Conservation (phyloP, 805 yeast genomes). For the Wickerhamiella hasegawae region DNA sequence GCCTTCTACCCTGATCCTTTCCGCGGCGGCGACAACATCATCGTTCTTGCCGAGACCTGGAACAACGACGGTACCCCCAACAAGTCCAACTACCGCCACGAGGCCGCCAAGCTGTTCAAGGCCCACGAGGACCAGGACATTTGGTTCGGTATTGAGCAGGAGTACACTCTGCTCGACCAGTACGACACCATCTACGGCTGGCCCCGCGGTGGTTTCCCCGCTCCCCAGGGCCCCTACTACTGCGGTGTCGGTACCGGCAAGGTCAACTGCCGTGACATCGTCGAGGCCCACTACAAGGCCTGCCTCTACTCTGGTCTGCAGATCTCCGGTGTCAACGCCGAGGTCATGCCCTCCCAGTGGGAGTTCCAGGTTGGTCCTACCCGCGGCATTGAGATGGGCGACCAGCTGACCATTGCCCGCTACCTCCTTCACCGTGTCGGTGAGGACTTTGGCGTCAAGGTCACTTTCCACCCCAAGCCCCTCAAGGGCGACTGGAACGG, state of each 20-base stretch:
- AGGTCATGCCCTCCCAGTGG: conserved; percentile 99
- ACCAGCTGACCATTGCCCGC: conserved; percentile 91
- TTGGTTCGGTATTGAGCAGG: conserved; percentile 99
- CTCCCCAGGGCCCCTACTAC: conserved; percentile 99
- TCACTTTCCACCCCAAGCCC: conserved; percentile 98
- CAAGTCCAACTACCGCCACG: conserved; percentile 96
- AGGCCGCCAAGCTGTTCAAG: conserved; percentile 84
- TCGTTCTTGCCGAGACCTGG: conserved; percentile 93
- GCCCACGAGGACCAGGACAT: conserved; percentile 73
- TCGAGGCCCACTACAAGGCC: conserved; percentile 98
- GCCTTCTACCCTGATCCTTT: conserved; percentile 93
- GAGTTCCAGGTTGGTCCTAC: conserved; percentile 99
- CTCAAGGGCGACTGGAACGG: conserved; percentile 99
- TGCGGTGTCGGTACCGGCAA: conserved; percentile 99
- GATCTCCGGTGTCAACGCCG: conserved; percentile 96
- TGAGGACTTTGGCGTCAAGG: conserved; percentile 97
- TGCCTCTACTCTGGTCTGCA: conserved; percentile 83
- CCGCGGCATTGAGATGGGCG: conserved; percentile 92
- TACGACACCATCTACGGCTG: conserved; percentile 86
- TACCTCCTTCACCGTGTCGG: conserved; percentile 87
- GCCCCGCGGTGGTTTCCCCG: conserved; percentile 99
- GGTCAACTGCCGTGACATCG: conserved; percentile 94
- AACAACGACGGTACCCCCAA: conserved; percentile 98
- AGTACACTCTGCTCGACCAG: conserved; percentile 90
- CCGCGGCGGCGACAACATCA: conserved; percentile 93